Evolutionary conservation across 192 early-diverging fungal genomes (phyloP).

Genomic region (Backusella tuberculispora): DNA sequence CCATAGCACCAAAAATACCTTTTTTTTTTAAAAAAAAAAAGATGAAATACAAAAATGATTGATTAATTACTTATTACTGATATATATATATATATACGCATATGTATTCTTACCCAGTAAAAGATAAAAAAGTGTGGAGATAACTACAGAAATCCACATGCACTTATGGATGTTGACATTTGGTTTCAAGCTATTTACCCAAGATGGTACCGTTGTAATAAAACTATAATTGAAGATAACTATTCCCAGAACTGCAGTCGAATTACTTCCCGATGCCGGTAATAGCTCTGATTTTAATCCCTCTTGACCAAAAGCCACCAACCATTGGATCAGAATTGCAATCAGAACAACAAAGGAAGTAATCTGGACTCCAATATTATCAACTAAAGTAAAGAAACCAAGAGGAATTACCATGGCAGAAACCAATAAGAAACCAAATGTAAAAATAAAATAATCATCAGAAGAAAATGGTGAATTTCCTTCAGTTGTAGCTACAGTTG

Average conservation of each 20-base stretch:
- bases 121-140: conserved; percentile 62
- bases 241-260: conserved; percentile 59
- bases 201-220: conserved; percentile 58
- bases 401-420: conserved; percentile 59
- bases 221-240: conserved; percentile 76
- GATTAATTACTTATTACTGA: not conserved
- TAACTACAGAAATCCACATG: conserved; percentile 53
- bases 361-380: conserved; percentile 72
- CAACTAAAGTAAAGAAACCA: conserved; percentile 63
- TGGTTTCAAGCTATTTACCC: conserved; percentile 44
- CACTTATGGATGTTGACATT: conserved; percentile 63
- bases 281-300: conserved; percentile 51
- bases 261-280: conserved; percentile 56
- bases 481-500: conserved; percentile 34
- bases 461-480: conserved; percentile 56
- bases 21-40: conserved; percentile 7
- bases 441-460: conserved; percentile 63
- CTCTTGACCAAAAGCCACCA: conserved; percentile 56
- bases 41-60: too few relatives aligned
- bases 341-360: conserved; percentile 56
- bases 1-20: conserved; percentile 55
- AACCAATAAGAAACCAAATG: conserved; percentile 59
- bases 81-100: not conserved
- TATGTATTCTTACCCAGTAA: conserved; percentile 34
- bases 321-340: conserved; percentile 59